These are phyloP conservation scores for Fennellomyces sp. DNA, from an alignment of 371 early-diverging fungal genomes.

Conservation along the genomic window DNA sequence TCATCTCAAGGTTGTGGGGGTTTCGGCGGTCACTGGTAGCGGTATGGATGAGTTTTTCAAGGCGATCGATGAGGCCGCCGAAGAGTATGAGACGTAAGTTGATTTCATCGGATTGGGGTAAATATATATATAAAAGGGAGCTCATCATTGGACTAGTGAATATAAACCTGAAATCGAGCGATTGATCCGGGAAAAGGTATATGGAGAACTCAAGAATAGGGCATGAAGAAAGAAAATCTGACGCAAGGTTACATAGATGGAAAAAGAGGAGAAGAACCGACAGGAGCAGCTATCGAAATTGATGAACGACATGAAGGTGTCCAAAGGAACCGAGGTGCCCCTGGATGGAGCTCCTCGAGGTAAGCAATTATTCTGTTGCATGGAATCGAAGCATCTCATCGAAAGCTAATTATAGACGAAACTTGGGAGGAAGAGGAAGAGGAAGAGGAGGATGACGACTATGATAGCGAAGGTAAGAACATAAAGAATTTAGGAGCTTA, in stretches of 20 bases:
- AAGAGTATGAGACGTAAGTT: constrained; percentile 75
- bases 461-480: constrained; percentile 36
- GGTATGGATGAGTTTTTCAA: constrained; percentile 95
- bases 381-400: too few relatives aligned
- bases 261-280: constrained; percentile 46
- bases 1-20: constrained; percentile 84
- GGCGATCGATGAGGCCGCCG: constrained; percentile 80
- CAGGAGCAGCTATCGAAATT: constrained; percentile 59
- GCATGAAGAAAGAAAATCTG: constrained; percentile 18
- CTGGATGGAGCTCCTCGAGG: constrained; percentile 26
- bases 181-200: constrained; percentile 63
- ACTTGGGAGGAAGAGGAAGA: constrained; percentile 40
- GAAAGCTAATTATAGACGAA: constrained; percentile 28
- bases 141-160: constrained; percentile 43
- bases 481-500: background rate
- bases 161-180: constrained; percentile 82
- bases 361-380: constrained; percentile 9
- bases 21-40: constrained; percentile 93
- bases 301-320: constrained; percentile 66
- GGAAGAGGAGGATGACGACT: constrained; percentile 36
- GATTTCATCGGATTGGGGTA: too few relatives aligned
- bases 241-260: constrained; percentile 22
- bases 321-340: constrained; percentile 45
- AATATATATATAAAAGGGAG: too few relatives aligned
- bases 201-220: background rate